A percentile compares a stretch with the other conserved stretches of the same genome.
These are phyloP conservation scores for Oryza australiensis DNA, from an alignment of 176 grass and related monocot genomes.

Conservation along the genomic window DNA sequence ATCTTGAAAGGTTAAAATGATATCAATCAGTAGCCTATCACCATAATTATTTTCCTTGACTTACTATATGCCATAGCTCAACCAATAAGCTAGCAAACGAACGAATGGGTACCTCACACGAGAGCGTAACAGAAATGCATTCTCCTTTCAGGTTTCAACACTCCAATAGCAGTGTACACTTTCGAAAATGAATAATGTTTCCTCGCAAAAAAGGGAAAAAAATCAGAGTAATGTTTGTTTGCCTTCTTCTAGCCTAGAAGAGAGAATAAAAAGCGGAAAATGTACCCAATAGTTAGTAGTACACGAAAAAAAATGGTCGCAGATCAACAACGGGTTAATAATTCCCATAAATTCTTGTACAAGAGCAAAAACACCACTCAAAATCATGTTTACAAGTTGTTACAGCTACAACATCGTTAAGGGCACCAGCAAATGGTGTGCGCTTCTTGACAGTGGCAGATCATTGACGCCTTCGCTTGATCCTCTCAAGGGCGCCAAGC, in stretches of 20 bases:
- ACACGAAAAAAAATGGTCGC: neutral
- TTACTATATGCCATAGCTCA: too few species aligned
- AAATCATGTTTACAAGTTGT: slow-evolving; percentile 41
- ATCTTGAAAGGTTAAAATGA: too few species aligned
- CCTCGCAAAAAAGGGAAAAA: neutral
- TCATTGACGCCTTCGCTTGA: slow-evolving; percentile 78
- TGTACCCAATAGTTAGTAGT: neutral
- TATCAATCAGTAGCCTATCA: too few species aligned
- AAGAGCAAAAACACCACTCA: slow-evolving; percentile 12
- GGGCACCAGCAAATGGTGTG: neutral
- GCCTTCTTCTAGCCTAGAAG: neutral
- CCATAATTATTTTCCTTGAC: too few species aligned
- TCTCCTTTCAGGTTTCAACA: neutral
- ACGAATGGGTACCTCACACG: neutral
- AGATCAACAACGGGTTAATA: neutral
- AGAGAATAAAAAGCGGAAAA: neutral
- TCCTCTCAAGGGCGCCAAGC: slow-evolving; percentile 90
- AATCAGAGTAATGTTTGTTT: neutral
- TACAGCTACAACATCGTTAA: slow-evolving; percentile 38
- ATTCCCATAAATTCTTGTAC: slow-evolving; percentile 39
- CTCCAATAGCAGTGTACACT: neutral
- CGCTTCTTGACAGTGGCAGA: neutral
- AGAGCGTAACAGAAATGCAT: neutral
- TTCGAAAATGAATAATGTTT: neutral
- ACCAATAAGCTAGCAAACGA: neutral